A percentile compares a stretch with the other conserved stretches of the same genome.
Evolutionary conservation across 2,329 filamentous ascomycete species (phyloP).

Genomic region (Teratosphaeria nubilosa): DNA sequence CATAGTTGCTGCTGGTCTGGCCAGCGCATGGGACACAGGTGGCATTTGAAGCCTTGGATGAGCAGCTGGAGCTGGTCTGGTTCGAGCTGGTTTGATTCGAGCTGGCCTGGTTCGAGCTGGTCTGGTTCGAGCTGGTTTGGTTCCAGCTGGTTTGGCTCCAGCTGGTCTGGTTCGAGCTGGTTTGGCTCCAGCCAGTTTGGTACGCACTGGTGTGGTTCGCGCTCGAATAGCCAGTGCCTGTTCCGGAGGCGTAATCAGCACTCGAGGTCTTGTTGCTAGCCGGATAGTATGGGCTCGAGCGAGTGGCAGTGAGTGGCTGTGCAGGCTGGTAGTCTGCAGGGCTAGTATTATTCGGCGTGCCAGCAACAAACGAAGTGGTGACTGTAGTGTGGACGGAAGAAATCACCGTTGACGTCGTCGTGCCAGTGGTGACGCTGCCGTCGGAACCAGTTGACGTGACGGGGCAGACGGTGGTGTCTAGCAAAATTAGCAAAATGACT

Average conservation of each 20-base stretch:
- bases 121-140: no score
- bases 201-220: no score
- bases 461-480: not conserved
- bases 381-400: not conserved
- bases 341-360: not conserved
- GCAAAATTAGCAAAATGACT: not conserved
- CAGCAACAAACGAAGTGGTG: not conserved
- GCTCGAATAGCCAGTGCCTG: not conserved
- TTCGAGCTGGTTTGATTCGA: no score
- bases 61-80: not conserved
- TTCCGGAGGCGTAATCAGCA: not conserved
- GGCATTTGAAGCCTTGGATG: not conserved
- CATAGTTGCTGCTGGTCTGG: constrained; percentile 21
- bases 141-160: no score
- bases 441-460: not conserved
- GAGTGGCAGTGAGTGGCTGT: not conserved
- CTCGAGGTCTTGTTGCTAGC: not conserved
- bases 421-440: not conserved
- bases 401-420: not conserved
- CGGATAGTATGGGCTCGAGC: not conserved
- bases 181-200: no score
- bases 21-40: constrained; percentile 21
- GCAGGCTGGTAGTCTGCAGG: not conserved
- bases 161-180: not conserved
- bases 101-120: no score